phyloP scores from a whole-genome alignment of 352 stramenopile species.

The Phytophthora meadii region DNA sequence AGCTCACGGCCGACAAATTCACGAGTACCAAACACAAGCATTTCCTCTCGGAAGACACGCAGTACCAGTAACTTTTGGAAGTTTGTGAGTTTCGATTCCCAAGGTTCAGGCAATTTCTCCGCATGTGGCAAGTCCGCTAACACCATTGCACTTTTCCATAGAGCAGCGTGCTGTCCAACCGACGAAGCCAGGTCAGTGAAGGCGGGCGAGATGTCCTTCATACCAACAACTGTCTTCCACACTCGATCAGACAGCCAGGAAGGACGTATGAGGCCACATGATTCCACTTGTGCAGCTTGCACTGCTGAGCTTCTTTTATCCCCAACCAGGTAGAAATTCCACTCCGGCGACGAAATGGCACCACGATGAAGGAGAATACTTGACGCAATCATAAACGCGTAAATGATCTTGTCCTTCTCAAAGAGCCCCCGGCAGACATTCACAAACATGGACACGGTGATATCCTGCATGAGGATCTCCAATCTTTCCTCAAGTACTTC shows the following conservation, averaged over 20 bases:
- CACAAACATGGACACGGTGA: conserved; percentile 93
- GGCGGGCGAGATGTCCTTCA: conserved; percentile 67
- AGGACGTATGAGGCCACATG: conserved; percentile 45
- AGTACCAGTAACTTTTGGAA: conserved; percentile 93
- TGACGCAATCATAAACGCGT: conserved; percentile 93
- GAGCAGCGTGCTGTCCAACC: conserved; percentile 44
- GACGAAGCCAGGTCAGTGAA: conserved; percentile 61
- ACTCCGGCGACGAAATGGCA: conserved; percentile 77
- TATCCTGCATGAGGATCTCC: conserved; percentile 91
- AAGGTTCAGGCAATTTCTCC: conserved; percentile 68
- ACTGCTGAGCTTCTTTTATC: conserved; percentile 74
- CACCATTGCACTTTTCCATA: conserved; percentile 85
- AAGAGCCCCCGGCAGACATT: conserved; percentile 96
- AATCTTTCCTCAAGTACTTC: conserved; percentile 87
- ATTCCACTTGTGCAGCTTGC: conserved; percentile 46
- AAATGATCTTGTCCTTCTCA: conserved; percentile 96
- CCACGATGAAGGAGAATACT: conserved; percentile 87
- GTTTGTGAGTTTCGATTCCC: conserved; percentile 77
- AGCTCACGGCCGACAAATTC: conserved; percentile 87
- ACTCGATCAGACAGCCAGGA: conserved; percentile 82
- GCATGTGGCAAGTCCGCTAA: conserved; percentile 81
- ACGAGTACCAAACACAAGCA: conserved; percentile 88
- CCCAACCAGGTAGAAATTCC: conserved; percentile 91
- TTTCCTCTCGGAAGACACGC: conserved; percentile 90
- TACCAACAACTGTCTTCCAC: conserved; percentile 75